Evolutionary conservation across 2,329 filamentous ascomycete species (phyloP).

Genomic region (Aaosphaeria pasadenensis): DNA sequence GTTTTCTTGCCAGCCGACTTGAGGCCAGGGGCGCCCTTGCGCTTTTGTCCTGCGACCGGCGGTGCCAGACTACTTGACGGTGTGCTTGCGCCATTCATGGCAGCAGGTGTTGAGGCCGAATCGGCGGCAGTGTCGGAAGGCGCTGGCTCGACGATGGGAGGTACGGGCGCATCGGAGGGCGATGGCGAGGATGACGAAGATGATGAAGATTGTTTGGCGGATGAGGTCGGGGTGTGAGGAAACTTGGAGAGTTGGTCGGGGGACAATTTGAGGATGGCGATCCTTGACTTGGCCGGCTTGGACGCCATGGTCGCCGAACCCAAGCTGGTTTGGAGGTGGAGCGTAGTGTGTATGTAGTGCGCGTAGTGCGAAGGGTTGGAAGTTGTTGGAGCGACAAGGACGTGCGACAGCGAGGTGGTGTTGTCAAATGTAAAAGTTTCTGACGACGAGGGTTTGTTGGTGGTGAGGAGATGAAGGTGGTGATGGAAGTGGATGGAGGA

Average conservation of each 20-base stretch:
- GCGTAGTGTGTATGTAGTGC: not conserved
- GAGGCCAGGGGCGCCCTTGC: conserved; percentile 71
- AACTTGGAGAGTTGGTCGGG: conserved; percentile 27
- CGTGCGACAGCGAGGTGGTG: too few species aligned
- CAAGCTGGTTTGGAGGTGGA: conserved; percentile 1
- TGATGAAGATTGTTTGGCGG: conserved; percentile 31
- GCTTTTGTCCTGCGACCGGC: conserved; percentile 57
- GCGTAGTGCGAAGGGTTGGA: not conserved
- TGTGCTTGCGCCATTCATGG: conserved; percentile 28
- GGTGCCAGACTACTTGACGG: conserved; percentile 43
- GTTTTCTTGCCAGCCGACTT: conserved; percentile 63
- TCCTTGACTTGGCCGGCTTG: conserved; percentile 29
- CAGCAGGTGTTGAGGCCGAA: conserved; percentile 37
- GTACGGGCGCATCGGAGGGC: conserved; percentile 24
- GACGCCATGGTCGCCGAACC: conserved; percentile 20
- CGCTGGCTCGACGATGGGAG: conserved; percentile 34
- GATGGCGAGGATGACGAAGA: conserved; percentile 38
- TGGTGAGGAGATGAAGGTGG: not conserved
- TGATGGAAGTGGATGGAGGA: not conserved
- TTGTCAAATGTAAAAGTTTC: too few species aligned
- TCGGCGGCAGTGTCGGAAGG: conserved; percentile 42
- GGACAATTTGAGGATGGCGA: conserved; percentile 32
- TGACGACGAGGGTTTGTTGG: not conserved
- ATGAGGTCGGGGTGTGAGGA: conserved; percentile 21
- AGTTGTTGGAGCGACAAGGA: not conserved